These are phyloP conservation scores for Fusarium poae DNA, from an alignment of 2,329 filamentous ascomycete species.

Conservation along the genomic window DNA sequence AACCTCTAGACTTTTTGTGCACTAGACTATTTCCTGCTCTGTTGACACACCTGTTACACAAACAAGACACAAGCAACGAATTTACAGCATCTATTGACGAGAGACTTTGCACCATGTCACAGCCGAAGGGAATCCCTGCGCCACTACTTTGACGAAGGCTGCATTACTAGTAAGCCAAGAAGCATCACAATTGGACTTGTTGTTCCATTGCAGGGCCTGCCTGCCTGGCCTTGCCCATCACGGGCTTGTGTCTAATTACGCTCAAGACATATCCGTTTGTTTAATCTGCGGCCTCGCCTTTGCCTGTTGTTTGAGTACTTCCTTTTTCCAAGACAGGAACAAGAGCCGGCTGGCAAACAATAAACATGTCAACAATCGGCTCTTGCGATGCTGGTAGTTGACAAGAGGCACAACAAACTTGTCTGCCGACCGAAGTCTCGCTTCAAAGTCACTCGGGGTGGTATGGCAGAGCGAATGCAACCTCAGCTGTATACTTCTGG, in stretches of 20 bases:
- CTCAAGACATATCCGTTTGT: constrained; percentile 34
- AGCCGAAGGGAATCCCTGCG: constrained; percentile 24
- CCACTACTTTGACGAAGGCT: constrained; percentile 13
- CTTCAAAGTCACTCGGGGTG: constrained; percentile 32
- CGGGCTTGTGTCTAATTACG: constrained; percentile 29
- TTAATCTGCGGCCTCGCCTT: constrained; percentile 12
- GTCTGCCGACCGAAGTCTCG: constrained; percentile 26
- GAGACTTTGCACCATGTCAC: constrained; percentile 40
- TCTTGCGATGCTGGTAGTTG: constrained; percentile 5
- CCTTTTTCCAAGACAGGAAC: constrained; percentile 24
- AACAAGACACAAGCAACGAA: constrained; percentile 14
- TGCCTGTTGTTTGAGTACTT: constrained; percentile 9
- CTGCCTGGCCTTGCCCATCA: constrained; percentile 37
- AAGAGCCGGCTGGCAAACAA: constrained; percentile 35
- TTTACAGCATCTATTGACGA: constrained; percentile 38
- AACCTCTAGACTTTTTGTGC: constrained; percentile 3
- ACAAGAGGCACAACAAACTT: constrained; percentile 17
- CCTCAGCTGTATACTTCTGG: constrained; percentile 12
- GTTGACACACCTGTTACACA: constrained; percentile 37
- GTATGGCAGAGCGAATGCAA: constrained; percentile 18
- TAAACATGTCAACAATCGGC: constrained; percentile 12
- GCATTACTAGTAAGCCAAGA: constrained; percentile 1
- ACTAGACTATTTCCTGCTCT: constrained; percentile 3
- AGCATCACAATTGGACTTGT: constrained; percentile 10
- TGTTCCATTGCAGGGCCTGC: constrained; percentile 38